phyloP scores from a whole-genome alignment of 306 rosid species.

The Clitoria ternatea region DNA sequence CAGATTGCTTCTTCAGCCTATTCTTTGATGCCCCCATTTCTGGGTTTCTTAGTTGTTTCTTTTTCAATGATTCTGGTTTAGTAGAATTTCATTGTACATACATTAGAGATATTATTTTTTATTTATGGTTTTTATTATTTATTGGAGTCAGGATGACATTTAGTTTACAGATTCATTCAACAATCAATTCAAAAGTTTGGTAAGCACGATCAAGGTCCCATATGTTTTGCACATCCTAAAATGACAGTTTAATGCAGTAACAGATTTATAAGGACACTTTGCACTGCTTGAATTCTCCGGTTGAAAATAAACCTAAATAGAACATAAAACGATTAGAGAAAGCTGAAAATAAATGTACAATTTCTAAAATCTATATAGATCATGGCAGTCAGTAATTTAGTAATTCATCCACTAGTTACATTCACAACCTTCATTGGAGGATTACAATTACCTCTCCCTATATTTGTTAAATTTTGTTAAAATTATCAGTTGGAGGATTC shows the following conservation, averaged over 20 bases:
- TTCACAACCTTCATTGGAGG: too few species aligned
- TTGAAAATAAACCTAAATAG: slow-evolving; percentile 81
- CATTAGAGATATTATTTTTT: slow-evolving; percentile 24
- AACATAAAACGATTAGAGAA: slow-evolving; percentile 27
- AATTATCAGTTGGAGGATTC: too few species aligned
- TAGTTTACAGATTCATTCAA: slow-evolving; percentile 15
- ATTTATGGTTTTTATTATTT: slow-evolving; percentile 17
- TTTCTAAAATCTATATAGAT: neutral
- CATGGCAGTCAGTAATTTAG: too few species aligned
- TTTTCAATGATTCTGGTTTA: slow-evolving; percentile 30
- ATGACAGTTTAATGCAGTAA: slow-evolving; percentile 84
- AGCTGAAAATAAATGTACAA: neutral
- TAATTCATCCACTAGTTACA: too few species aligned
- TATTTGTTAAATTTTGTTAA: too few species aligned
- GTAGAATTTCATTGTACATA: slow-evolving; percentile 44
- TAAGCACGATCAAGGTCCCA: slow-evolving; percentile 98
- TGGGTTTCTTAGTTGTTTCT: slow-evolving; percentile 22
- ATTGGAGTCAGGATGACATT: slow-evolving; percentile 6
- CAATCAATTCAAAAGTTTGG: slow-evolving; percentile 51
- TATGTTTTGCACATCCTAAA: slow-evolving; percentile 88
- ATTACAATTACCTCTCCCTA: too few species aligned
- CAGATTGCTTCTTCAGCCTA: slow-evolving; percentile 54
- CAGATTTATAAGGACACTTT: slow-evolving; percentile 81
- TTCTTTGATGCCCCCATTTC: slow-evolving; percentile 37
- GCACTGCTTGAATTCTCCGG: slow-evolving; percentile 72